Base-by-base conservation (phyloP, 1,284 basidiomycete genomes). In the Papiliotrema fonsecae region DNA sequence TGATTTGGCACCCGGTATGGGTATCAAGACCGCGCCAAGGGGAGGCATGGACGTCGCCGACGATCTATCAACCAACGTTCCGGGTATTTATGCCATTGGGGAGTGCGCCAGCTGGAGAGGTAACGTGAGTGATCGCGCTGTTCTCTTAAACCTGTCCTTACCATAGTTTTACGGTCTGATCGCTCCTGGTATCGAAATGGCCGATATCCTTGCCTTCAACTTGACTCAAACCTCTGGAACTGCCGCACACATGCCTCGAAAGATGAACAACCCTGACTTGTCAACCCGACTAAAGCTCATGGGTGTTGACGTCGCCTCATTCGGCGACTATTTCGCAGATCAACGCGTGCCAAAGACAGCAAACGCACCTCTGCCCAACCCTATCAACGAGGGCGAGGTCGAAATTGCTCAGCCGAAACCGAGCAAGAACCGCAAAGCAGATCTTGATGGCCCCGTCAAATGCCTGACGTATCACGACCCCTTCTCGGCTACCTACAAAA, bases 171-270 rank as follows among this genome's bases (percentile, higher is more conserved):
- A 54, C 61, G 61, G 64, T 27, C 54, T 72, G 27, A 73, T 72
- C 45, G 50, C 51, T 11, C 61, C 51, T 31, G 50, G 43, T 75
- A 76, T 84, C 47, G 84, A 86, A 69, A 86, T 86, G 84, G 84
- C 85, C 24, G 82, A 85, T 60, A 82, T 86, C 45, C 76, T 88
- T 3, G 76, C 84, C 0, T 87, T 85, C 76, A 88, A 88, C 70
- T 73, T 88, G 60, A 76, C 76, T 2, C 55, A 73, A 47, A 79
- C 79, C 0, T 46, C 45, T 6, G 59, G 64, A 1, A 62, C 74
- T 0, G 77, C 75, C n/a, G 61, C 64, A 0, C 79, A 79, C 75
- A 78, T 74, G 56, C 75, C 68, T 43, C 73, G 75, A 48, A 77
- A 71, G 69, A 85, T 81, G 81, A 82, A 81, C 58, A 72, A 74